Evolutionary conservation across 768 basidiomycete genomes (phyloP), one percentile per base, ranked within the genome.

Genomic region (Russula sp.): DNA sequence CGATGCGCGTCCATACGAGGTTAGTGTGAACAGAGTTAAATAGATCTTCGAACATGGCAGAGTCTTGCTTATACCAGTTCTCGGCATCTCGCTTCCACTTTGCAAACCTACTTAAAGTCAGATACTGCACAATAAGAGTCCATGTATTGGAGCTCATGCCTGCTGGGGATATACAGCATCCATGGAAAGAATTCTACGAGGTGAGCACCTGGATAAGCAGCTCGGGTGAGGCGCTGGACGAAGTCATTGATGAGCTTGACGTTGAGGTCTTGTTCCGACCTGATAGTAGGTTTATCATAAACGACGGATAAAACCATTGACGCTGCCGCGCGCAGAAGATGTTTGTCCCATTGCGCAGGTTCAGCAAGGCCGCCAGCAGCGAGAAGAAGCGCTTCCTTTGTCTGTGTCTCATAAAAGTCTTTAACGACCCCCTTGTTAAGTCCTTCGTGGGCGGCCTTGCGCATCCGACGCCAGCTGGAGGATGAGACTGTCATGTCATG

Each of bases 151-250:
- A 24, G 18, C 20, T 20, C 65, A 14, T 54, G 55, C 65, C 63
- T 66, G 44, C 65, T 64, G 16, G 65, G 66, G 28, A 66, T 66
- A 22, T 66, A 61, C 14, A 7, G 48, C 65, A 67, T 67, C 64
- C 64, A 68, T 13, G 66, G 66, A 51, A 62, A 67, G 28, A 68
- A 67, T 20, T 67, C 67, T 5, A 63, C 66, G 6, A 67, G 32
- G 63, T 74, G 74, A 32, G 72, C 70, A 2, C 79, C 79, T 42
- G 78, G 78, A 40, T 72, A 70, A 10, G 72, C 72, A 3, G 79
- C 76, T 11, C 69, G 69, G 16, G 74, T 73, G 18, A 78, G 59
- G 10, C 76, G 71, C 9, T 66, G 51, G 11, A 73, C 66, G 36
- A 73, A 69, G 46, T 69, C 67, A 46, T 70, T 66, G 14, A 76